Percentiles rank a stretch among this genome's conserved stretches.
Evolutionary conservation across 208 protist species (phyloP).

Genomic region (Naegleria lovaniensis): DNA sequence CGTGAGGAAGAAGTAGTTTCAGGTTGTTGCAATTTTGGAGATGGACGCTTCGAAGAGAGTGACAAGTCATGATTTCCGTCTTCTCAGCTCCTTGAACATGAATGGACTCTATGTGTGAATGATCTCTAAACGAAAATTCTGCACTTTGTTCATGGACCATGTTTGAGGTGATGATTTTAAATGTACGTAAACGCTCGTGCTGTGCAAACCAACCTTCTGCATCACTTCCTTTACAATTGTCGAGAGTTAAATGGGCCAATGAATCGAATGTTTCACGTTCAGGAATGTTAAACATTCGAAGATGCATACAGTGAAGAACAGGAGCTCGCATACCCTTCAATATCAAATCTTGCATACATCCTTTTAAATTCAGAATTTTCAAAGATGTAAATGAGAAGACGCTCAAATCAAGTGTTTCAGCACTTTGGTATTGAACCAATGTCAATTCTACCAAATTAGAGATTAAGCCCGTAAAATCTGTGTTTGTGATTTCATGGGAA

Average conservation of each 20-base stretch:
- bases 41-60: too few species aligned
- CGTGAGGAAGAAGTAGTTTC: too few species aligned
- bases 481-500: background rate
- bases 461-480: background rate
- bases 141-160: background rate
- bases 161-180: background rate
- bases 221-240: background rate
- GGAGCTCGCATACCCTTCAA: background rate
- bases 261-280: background rate
- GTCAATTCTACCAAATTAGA: background rate
- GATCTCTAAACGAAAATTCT: too few species aligned
- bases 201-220: background rate
- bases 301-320: background rate
- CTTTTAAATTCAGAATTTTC: background rate
- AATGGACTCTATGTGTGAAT: too few species aligned
- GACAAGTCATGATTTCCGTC: too few species aligned
- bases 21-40: too few species aligned
- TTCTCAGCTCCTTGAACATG: too few species aligned
- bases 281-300: background rate
- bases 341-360: background rate
- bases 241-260: background rate
- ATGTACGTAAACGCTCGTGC: background rate
- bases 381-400: background rate
- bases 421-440: background rate
- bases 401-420: background rate